These are phyloP conservation scores for Vanrija humicola DNA, from an alignment of 1,284 basidiomycete species.

Conservation along the genomic window DNA sequence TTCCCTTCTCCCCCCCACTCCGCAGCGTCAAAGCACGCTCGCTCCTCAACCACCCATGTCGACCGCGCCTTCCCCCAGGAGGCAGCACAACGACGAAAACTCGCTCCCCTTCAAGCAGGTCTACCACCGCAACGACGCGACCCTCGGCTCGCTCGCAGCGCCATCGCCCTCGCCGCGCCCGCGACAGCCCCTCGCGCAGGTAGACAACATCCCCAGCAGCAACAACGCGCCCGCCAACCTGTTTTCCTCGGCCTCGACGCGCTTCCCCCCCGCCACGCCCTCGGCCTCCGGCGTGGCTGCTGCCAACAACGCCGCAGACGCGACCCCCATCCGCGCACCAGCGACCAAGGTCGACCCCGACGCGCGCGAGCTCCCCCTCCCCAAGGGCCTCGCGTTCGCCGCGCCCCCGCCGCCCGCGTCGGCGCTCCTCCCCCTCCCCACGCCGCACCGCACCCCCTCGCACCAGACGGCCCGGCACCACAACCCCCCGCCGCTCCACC, in stretches of 20 bases:
- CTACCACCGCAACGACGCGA: constrained; percentile 2
- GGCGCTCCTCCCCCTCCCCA: constrained; percentile 9
- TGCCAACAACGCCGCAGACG: constrained; percentile 2
- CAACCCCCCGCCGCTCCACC: constrained; percentile 10
- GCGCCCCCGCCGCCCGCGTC: constrained; percentile 10
- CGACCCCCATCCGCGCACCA: constrained; percentile 13
- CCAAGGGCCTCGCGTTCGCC: constrained; percentile 14
- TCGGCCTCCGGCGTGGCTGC: constrained; percentile 2
- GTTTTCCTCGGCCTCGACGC: constrained; percentile 3
- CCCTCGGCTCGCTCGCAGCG: neutral
- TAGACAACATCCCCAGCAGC: constrained; percentile 12
- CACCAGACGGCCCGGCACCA: neutral
- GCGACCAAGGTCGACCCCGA: constrained; percentile 21
- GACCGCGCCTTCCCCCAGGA: constrained; percentile 10
- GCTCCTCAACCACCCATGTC: constrained; percentile 6
- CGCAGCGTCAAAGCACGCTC: neutral
- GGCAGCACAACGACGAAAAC: constrained; percentile 23
- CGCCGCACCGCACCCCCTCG: constrained; percentile 10
- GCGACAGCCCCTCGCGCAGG: constrained; percentile 16
- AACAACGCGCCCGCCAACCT: constrained; percentile 4
- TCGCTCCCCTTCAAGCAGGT: constrained; percentile 5
- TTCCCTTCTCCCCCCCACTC: neutral
- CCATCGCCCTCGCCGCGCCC: constrained; percentile 15
- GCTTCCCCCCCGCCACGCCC: constrained; percentile 12
- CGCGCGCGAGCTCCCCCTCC: constrained; percentile 17